Percentiles rank a stretch among this genome's conserved stretches.
These are phyloP conservation scores for Phytopythium delawarense DNA, from an alignment of 352 stramenopile genomes.

Conservation along the genomic window DNA sequence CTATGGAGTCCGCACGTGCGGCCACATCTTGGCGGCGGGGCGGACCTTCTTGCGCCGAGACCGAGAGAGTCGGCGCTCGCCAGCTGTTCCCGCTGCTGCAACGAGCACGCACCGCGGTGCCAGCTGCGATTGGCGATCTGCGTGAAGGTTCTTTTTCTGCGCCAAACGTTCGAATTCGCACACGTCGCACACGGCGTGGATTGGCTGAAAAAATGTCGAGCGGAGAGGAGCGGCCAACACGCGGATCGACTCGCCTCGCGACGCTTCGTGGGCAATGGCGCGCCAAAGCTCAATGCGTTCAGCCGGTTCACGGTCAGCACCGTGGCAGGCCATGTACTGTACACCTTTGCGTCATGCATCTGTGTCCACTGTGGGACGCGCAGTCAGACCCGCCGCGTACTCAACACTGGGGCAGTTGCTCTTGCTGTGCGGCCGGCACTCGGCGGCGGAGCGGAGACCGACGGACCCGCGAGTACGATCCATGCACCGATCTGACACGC, in stretches of 20 bases:
- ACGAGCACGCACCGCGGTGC: not conserved
- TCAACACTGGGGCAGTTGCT: not conserved
- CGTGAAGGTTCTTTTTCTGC: not conserved
- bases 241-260: not conserved
- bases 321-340: not conserved
- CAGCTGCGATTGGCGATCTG: not conserved
- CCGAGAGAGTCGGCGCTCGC: conserved; percentile 1
- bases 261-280: no score
- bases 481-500: no score
- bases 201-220: not conserved
- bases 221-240: not conserved
- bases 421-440: not conserved
- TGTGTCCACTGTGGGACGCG: not conserved
- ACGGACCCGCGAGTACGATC: no score
- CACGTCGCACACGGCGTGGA: not conserved
- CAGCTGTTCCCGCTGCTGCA: conserved; percentile 4
- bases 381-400: not conserved
- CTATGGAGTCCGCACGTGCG: not conserved
- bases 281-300: no score
- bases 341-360: not conserved
- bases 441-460: no score
- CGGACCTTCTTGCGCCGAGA: not conserved
- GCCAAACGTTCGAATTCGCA: not conserved
- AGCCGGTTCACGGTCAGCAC: no score
- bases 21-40: not conserved